Evolutionary conservation across 306 rosid species (phyloP).

Genomic region (Elaeagnus macrophylla): DNA sequence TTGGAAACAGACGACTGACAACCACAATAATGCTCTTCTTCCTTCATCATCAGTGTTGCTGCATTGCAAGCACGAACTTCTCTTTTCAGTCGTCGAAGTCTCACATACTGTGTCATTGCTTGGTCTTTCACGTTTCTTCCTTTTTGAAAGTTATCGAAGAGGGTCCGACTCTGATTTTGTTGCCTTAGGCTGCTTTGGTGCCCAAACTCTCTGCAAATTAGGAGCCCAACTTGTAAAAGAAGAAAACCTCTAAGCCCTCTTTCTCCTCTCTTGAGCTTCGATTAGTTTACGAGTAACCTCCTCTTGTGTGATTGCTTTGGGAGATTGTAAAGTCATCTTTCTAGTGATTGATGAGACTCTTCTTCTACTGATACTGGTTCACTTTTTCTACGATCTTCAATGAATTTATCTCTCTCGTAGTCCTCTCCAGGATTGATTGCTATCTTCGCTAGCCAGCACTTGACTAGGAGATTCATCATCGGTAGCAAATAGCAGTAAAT

Average conservation of each 20-base stretch:
- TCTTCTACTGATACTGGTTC: constrained; percentile 43
- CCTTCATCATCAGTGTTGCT: constrained; percentile 28
- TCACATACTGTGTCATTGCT: constrained; percentile 58
- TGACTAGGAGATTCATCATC: constrained; percentile 44
- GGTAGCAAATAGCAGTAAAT: constrained; percentile 51
- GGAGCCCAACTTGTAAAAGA: constrained; percentile 58
- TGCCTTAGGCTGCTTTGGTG: constrained; percentile 52
- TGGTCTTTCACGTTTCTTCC: constrained; percentile 40
- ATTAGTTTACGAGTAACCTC: constrained; percentile 32
- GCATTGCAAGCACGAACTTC: constrained; percentile 26
- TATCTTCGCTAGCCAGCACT: constrained; percentile 64
- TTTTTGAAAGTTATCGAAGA: constrained; percentile 36
- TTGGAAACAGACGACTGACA: constrained; percentile 48
- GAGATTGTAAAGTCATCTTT: constrained; percentile 23
- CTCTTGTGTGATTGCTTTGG: constrained; percentile 18
- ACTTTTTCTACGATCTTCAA: constrained; percentile 33
- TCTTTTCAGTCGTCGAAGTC: constrained; percentile 63
- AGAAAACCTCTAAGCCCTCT: constrained; percentile 48
- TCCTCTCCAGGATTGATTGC: constrained; percentile 42
- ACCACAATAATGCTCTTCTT: constrained; percentile 14
- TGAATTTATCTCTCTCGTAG: constrained; percentile 38
- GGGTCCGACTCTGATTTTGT: constrained; percentile 34
- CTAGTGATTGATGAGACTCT: constrained; percentile 26
- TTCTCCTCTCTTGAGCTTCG: constrained; percentile 67
- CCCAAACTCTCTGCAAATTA: constrained; percentile 80